Conservation (phyloP, 2,329 filamentous ascomycete species). For the Fusarium ambrosium region DNA sequence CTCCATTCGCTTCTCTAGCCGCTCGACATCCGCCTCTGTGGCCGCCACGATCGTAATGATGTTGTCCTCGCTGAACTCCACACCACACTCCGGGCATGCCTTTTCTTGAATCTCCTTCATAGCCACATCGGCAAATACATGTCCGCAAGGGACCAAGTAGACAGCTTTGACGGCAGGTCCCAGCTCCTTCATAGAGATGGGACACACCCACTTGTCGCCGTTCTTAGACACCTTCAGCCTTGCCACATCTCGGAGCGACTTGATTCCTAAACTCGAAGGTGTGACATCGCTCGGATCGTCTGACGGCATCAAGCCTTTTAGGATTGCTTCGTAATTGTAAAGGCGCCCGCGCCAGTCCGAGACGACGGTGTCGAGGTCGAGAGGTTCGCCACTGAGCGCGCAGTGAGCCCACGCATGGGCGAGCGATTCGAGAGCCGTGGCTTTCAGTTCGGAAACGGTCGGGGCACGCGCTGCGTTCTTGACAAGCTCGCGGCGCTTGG, state of each 20-base stretch:
- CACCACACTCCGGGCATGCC: conserved; percentile 79
- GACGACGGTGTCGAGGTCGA: conserved; percentile 79
- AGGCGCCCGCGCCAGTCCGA: conserved; percentile 87
- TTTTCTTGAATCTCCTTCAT: conserved; percentile 82
- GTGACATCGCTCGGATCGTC: conserved; percentile 68
- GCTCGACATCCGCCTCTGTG: conserved; percentile 76
- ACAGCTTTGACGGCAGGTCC: conserved; percentile 84
- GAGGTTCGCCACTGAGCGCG: conserved; percentile 82
- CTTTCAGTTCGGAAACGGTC: conserved; percentile 89
- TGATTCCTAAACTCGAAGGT: conserved; percentile 72
- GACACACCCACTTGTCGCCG: conserved; percentile 80
- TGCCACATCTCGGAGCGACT: conserved; percentile 86
- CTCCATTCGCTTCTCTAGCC: conserved; percentile 74
- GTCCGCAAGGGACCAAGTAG: conserved; percentile 94
- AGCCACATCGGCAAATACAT: conserved; percentile 90
- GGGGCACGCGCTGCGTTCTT: conserved; percentile 89
- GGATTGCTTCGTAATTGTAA: conserved; percentile 94
- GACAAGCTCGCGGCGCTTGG: conserved; percentile 94
- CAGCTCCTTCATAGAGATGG: conserved; percentile 87
- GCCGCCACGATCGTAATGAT: conserved; percentile 86
- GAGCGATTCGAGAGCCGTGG: conserved; percentile 86
- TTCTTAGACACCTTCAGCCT: conserved; percentile 78
- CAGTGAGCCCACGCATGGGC: conserved; percentile 90
- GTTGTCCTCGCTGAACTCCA: conserved; percentile 78
- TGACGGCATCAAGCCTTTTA: conserved; percentile 70